Base-by-base conservation (phyloP, 768 basidiomycete genomes). In the Rhodotorula sphaerocarpa region DNA sequence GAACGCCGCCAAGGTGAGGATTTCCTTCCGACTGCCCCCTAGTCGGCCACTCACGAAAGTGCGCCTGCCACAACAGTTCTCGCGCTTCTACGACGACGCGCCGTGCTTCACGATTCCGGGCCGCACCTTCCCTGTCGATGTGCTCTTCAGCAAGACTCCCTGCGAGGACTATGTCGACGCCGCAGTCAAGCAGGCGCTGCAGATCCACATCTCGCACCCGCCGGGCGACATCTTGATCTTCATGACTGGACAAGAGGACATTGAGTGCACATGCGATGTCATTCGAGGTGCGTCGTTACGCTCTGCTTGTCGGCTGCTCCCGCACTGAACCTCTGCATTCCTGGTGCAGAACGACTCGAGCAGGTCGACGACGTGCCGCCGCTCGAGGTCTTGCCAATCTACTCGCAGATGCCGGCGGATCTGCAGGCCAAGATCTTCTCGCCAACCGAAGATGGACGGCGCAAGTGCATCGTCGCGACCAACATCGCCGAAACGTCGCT, bases 211-310 rank as follows among this genome's bases (percentile, higher is more conserved):
- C 44, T 90, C 93, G 3, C 81, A 87, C 23, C 90, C 93, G 27
- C 83, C 84, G 0, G 95, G 95, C 20, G 95, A 99, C 77, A 88
- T 97, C 55, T 79, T 99, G 45, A 90, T 97, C 30, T 99, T 99
- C 76, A 97, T 97, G 93, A 99, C 95, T 31, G 95, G 95, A 42
- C 95, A 97, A 77, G 95, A 97, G 77, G 93, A 99, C 74, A 99
- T 99, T 63, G 93, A 97, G 76, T 82, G 90, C 34, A 97, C 91
- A 16, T 99, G 95, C 73, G 87, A 89, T 72, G 93, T 97, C 36
- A 79, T 96, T 25, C 82, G 86, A 75, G 91, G 91, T 90, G 54
- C 16, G 81, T 73, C 7, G 34, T 31, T 9, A n/a, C n/a, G n/a
- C n/a, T n/a, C n/a, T n/a, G n/a, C n/a, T n/a, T n/a, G n/a, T n/a